Percentiles rank a stretch among this genome's conserved stretches.
Evolutionary conservation across 208 protist species (phyloP).

Genomic region (Angomonas ambiguus): DNA sequence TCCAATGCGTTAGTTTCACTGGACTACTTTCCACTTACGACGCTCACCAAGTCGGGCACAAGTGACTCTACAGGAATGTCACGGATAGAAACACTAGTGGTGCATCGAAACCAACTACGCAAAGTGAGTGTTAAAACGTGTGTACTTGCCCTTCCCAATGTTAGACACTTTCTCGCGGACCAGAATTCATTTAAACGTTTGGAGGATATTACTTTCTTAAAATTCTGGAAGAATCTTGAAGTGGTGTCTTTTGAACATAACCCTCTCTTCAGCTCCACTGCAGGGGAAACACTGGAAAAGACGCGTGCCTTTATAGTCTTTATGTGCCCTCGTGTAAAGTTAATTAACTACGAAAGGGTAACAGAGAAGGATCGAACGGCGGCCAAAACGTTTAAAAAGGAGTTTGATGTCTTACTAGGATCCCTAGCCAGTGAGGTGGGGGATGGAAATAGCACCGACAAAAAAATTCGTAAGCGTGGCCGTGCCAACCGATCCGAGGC

Average conservation of each 20-base stretch:
- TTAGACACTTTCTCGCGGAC: conserved; percentile 73
- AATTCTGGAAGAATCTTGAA: conserved; percentile 65
- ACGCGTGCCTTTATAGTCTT: conserved; percentile 76
- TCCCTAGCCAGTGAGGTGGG: conserved; percentile 16
- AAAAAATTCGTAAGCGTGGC: conserved; percentile 73
- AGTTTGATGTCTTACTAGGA: conserved; percentile 43
- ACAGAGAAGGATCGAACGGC: conserved; percentile 38
- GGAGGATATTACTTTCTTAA: conserved; percentile 61
- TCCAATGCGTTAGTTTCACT: conserved; percentile 69
- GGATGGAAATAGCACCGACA: conserved; percentile 19
- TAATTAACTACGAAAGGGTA: conserved; percentile 87
- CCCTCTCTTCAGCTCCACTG: conserved; percentile 43
- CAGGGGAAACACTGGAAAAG: conserved; percentile 28
- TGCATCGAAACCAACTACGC: conserved; percentile 72
- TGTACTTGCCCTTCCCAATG: conserved; percentile 58
- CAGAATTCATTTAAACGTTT: conserved; percentile 54
- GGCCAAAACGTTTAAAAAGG: conserved; percentile 16
- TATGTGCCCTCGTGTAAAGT: conserved; percentile 72
- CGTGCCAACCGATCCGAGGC: conserved; percentile 50
- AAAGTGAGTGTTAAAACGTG: conserved; percentile 74
- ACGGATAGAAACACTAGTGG: conserved; percentile 68
- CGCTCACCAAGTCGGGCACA: neutral
- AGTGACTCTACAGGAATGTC: conserved; percentile 32
- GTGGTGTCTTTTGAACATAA: conserved; percentile 70
- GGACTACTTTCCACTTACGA: conserved; percentile 65